These are phyloP conservation scores for Epichloe amarillans DNA, from an alignment of 2,329 filamentous ascomycete genomes.

Conservation along the genomic window DNA sequence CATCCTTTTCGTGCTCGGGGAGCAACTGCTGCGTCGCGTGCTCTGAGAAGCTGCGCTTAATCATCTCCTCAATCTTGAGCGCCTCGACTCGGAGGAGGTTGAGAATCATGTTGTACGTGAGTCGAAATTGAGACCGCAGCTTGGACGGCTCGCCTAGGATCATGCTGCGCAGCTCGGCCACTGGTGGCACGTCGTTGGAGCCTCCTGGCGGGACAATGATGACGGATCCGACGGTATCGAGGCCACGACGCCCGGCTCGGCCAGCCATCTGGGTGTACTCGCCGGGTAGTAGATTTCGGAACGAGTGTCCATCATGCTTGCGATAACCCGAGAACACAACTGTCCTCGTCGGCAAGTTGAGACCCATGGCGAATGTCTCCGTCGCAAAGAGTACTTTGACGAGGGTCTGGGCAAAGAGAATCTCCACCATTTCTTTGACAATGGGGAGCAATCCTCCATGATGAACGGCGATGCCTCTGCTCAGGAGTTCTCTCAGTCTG, in stretches of 20 bases:
- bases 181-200: conserved; percentile 77
- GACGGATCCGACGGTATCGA: conserved; percentile 85
- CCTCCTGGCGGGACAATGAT: conserved; percentile 77
- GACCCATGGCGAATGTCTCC: conserved; percentile 96
- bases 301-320: conserved; percentile 87
- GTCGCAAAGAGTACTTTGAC: conserved; percentile 97
- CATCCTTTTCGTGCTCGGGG: conserved; percentile 89
- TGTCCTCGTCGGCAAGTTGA: conserved; percentile 89
- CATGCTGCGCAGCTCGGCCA: conserved; percentile 75
- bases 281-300: conserved; percentile 80
- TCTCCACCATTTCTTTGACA: conserved; percentile 95
- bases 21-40: conserved; percentile 90
- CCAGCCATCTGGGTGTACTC: conserved; percentile 99
- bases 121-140: conserved; percentile 83
- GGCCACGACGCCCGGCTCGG: conserved; percentile 78
- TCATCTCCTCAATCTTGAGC: conserved; percentile 98
- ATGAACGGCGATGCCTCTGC: conserved; percentile 86
- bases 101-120: conserved; percentile 99
- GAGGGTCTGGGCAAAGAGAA: conserved; percentile 84
- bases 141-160: conserved; percentile 93
- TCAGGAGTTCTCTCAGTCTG: conserved; percentile 70
- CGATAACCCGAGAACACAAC: conserved; percentile 96
- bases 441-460: conserved; percentile 91
- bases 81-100: conserved; percentile 92
- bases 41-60: conserved; percentile 97